Base-by-base conservation (phyloP, 495 filamentous ascomycete species). In the Parmelia sp. region DNA sequence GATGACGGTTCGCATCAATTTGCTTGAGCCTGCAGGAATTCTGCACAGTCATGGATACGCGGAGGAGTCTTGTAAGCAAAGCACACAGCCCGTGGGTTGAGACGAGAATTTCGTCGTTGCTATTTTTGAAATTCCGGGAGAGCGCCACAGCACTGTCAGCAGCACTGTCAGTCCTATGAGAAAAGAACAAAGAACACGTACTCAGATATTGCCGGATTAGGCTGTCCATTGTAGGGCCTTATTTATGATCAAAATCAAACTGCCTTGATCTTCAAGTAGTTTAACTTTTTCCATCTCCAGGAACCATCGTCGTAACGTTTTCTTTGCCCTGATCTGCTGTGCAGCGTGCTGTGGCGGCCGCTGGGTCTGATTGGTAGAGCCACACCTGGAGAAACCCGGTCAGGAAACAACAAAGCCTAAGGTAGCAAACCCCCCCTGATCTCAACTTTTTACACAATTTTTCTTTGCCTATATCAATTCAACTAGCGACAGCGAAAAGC, bases 171-270 rank as follows among this genome's bases (percentile, higher is more conserved):
- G n/a, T n/a, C n/a, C n/a, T n/a, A n/a, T n/a, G 21, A 3, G 14
- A 44, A 29, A 21, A 19, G 19, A 63, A 56, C 61, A 63, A 39
- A 63, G 56, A 63, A 56, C 23, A 36, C 3, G 33, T 44, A n/a
- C n/a, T 37, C 31, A 19, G 21, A 35, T 23, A 23, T 33, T 2
- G 6, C 53, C 61, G 61, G 51, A 63, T 57, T 45, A 14, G 49
- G 49, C 33, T n/a, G 42, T 40, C 33, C 21, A 25, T 53, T 19
- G 12, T 33, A 53, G 31, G 14, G 31, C 15, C 31, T 31, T 14
- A 53, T 5, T 19, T 33, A 6, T n/a, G 14, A 3, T 19, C 25
- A 17, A 31, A 8, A 3, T 29, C 10, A 19, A 31, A 5, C 7
- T 9, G 29, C 27, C 3, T 33, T 21, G 51, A 55, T 25, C 51